Conservation (phyloP, 768 basidiomycete species). For the Boletus subparvulus region DNA sequence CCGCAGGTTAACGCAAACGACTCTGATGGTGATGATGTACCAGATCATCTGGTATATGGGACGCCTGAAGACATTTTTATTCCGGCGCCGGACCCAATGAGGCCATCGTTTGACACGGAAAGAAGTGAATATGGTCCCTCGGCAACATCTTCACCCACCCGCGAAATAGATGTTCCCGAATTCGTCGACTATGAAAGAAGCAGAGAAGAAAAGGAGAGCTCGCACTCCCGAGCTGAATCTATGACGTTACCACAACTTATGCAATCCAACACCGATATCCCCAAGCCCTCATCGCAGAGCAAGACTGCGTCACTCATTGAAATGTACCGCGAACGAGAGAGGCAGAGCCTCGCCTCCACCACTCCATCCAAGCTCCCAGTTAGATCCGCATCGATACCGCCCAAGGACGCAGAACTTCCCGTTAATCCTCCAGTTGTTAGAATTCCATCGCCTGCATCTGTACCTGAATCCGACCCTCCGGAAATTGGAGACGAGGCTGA, state of each 20-base stretch:
- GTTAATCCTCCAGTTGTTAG: neutral
- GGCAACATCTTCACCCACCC: constrained; percentile 25
- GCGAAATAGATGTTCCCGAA: constrained; percentile 33
- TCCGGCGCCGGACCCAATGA: constrained; percentile 26
- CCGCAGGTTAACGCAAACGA: constrained; percentile 30
- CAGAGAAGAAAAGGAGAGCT: constrained; percentile 25
- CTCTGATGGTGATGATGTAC: constrained; percentile 36
- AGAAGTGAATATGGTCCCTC: constrained; percentile 35
- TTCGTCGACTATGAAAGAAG: constrained; percentile 22
- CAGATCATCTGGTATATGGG: constrained; percentile 36
- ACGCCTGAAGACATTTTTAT: constrained; percentile 20
- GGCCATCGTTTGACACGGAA: constrained; percentile 34
- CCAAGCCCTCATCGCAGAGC: constrained; percentile 38
- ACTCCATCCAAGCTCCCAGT: constrained; percentile 37
- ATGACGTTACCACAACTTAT: constrained; percentile 25
- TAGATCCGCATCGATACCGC: constrained; percentile 21
- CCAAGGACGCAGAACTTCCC: constrained; percentile 11
- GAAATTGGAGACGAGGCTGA: constrained; percentile 29
- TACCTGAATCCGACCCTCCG: constrained; percentile 24
- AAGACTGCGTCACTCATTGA: constrained; percentile 80
- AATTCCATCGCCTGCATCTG: constrained; percentile 15
- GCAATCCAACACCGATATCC: constrained; percentile 9
- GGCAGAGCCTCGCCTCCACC: constrained; percentile 29
- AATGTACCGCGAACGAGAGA: constrained; percentile 78
- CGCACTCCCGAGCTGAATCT: constrained; percentile 29